A percentile compares a stretch with the other conserved stretches of the same genome.
Evolutionary conservation across 1,284 basidiomycete species (phyloP).

Genomic region (Tremellales sp.): DNA sequence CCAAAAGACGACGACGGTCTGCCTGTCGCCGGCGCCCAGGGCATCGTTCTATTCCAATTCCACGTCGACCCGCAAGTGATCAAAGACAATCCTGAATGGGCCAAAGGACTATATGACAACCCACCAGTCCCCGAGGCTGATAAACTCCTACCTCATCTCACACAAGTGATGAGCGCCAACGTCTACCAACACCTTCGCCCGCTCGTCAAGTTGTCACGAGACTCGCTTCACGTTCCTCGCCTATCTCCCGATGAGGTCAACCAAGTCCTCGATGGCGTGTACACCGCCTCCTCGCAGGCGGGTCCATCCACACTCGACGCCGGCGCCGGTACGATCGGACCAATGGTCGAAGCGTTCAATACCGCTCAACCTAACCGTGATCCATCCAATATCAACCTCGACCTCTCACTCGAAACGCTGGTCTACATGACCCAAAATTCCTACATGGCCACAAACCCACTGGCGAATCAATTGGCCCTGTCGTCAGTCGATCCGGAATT

Average conservation of each 20-base stretch:
- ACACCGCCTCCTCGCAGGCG: no score
- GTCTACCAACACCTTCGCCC: constrained; percentile 26
- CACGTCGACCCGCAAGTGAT: constrained; percentile 42
- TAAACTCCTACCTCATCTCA: constrained; percentile 19
- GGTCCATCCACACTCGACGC: constrained; percentile 1
- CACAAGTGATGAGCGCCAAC: constrained; percentile 30
- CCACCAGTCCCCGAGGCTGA: constrained; percentile 41
- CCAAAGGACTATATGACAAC: constrained; percentile 40
- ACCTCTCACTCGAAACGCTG: neutral
- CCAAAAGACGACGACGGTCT: constrained; percentile 37
- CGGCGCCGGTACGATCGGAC: neutral
- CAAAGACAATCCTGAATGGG: constrained; percentile 38
- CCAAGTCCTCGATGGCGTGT: no score
- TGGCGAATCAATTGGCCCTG: neutral
- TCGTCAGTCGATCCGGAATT: neutral
- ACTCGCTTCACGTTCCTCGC: constrained; percentile 10
- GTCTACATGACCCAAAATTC: neutral
- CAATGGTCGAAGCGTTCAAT: neutral
- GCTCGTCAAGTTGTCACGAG: constrained; percentile 16
- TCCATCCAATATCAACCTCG: neutral
- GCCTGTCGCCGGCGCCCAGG: constrained; percentile 26
- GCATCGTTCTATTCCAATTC: constrained; percentile 42
- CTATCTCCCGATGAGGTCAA: constrained; percentile 25
- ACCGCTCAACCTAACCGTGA: neutral
- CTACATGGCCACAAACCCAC: neutral